A percentile compares a stretch with the other conserved stretches of the same genome.
Conservation (phyloP, 169 alveolate species). For the Eimeria praecox region DNA sequence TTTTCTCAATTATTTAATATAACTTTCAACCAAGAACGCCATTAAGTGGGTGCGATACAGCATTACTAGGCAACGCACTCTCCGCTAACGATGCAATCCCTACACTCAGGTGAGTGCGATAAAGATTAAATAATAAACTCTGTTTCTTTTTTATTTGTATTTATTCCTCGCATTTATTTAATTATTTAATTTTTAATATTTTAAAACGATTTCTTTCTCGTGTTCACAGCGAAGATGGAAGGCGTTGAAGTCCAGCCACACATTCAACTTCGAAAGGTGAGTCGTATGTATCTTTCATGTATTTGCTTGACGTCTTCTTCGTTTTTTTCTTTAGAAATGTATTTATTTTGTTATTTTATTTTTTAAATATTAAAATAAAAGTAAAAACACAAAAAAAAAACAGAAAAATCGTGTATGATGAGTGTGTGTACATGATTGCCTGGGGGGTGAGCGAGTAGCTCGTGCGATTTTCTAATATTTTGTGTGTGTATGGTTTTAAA, state of each 20-base stretch:
- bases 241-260: slow-evolving; percentile 79
- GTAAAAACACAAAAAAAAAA: neutral
- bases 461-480: too few relatives aligned
- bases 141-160: neutral
- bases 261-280: slow-evolving; percentile 58
- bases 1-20: neutral
- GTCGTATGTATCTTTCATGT: neutral
- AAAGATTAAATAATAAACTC: too few relatives aligned
- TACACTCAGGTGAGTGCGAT: too few relatives aligned
- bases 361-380: neutral
- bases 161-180: neutral
- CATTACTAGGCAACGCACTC: too few relatives aligned
- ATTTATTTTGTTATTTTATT: neutral
- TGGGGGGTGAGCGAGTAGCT: neutral
- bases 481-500: neutral
- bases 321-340: neutral
- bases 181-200: neutral
- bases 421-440: neutral
- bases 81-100: neutral
- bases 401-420: neutral
- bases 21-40: neutral
- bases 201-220: neutral
- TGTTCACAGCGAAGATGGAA: slow-evolving; percentile 48
- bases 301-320: neutral
- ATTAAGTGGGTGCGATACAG: neutral